A percentile compares a stretch with the other conserved stretches of the same genome.
phyloP scores from a whole-genome alignment of 139 green algal species.

The Tetradesmus obliquus region DNA sequence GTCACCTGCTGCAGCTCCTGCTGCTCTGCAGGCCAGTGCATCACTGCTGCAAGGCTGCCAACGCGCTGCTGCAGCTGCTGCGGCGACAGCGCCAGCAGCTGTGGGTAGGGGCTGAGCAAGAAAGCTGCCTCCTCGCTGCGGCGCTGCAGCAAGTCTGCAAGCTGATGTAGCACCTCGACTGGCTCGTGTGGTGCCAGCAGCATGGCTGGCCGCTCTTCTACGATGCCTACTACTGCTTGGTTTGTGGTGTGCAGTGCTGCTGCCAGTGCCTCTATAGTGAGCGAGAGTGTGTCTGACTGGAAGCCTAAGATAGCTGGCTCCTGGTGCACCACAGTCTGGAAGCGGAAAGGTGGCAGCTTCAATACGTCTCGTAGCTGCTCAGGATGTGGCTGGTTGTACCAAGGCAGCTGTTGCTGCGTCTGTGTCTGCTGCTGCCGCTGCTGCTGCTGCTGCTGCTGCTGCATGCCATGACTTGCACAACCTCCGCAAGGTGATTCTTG shows the following conservation, averaged over 20 bases:
- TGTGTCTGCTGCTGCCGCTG: not conserved
- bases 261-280: not conserved
- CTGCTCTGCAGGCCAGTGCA: slow-evolving; percentile 9
- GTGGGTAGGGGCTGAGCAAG: slow-evolving; percentile 4
- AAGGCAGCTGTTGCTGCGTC: slow-evolving; percentile 2
- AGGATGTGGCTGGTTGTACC: not conserved
- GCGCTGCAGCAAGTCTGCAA: not conserved
- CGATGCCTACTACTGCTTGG: not conserved
- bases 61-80: slow-evolving; percentile 15
- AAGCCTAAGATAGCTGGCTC: slow-evolving; percentile 13
- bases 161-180: slow-evolving; percentile 2
- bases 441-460: not conserved
- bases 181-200: slow-evolving; percentile 7
- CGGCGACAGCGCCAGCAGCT: not conserved
- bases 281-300: not conserved
- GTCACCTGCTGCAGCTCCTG: not conserved
- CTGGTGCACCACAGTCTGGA: not conserved
- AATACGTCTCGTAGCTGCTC: slow-evolving; percentile 10
- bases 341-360: slow-evolving; percentile 8
- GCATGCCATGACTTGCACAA: not conserved
- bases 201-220: slow-evolving; percentile 6
- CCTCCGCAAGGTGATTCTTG: not conserved
- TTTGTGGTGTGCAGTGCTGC: slow-evolving; percentile 1
- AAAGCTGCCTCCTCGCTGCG: slow-evolving; percentile 3
- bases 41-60: not conserved